These are phyloP conservation scores for Tritrichomonas foetus DNA, from an alignment of 208 protist genomes.

Conservation along the genomic window DNA sequence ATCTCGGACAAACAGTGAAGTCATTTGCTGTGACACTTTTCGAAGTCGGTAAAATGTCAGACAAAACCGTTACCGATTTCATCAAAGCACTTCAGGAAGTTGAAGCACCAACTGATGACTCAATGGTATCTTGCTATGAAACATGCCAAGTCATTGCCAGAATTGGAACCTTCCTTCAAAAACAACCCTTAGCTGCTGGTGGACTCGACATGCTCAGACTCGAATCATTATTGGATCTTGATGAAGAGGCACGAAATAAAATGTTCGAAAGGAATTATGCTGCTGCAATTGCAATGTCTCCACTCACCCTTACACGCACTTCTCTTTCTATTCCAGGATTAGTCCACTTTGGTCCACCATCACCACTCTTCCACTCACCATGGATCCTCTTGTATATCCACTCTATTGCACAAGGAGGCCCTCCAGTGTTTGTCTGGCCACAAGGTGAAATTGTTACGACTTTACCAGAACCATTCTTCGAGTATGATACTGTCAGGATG, in stretches of 20 bases:
- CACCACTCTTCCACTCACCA: background rate
- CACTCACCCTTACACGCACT: background rate
- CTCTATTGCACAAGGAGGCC: background rate
- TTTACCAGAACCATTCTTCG: slow-evolving; percentile 30
- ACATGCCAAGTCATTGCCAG: background rate
- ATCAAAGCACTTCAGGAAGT: background rate
- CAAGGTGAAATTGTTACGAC: slow-evolving; percentile 36
- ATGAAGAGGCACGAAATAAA: background rate
- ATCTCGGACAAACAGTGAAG: background rate
- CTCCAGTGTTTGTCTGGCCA: slow-evolving; percentile 21
- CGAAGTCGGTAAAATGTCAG: slow-evolving; percentile 24
- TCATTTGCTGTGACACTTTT: background rate
- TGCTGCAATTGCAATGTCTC: background rate
- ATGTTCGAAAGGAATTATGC: slow-evolving; percentile 4
- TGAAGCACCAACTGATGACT: background rate
- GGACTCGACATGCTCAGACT: background rate
- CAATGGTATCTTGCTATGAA: background rate
- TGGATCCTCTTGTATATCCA: background rate
- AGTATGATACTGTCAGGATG: background rate
- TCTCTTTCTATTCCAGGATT: background rate
- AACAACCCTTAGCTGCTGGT: background rate
- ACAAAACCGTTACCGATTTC: background rate
- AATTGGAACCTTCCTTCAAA: background rate
- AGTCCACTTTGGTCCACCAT: slow-evolving; percentile 32
- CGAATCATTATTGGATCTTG: background rate